Conservation (phyloP, 2,329 filamentous ascomycete species). For the Geosmithia morbida region DNA sequence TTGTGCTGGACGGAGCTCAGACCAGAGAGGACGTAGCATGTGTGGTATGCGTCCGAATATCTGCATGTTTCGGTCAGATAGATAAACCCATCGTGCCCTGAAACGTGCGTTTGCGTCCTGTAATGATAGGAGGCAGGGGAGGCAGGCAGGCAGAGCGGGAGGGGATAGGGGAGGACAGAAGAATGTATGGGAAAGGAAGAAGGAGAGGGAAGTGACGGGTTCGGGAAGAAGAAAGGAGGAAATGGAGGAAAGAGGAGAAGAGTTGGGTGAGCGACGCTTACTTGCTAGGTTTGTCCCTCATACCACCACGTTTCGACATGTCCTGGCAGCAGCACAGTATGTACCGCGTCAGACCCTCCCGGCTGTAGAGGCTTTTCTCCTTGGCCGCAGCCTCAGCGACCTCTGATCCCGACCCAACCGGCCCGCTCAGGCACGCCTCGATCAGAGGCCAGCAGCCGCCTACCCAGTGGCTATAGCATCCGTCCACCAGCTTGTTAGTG, state of each 20-base stretch:
- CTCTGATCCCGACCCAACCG: slow-evolving; percentile 10
- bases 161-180: background rate
- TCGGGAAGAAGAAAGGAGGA: background rate
- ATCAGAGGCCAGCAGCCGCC: slow-evolving; percentile 89
- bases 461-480: slow-evolving; percentile 97
- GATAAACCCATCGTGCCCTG: too few relatives aligned
- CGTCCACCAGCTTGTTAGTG: slow-evolving; percentile 95
- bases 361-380: slow-evolving; percentile 51
- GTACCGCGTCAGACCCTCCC: slow-evolving; percentile 76
- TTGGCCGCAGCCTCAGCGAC: slow-evolving; percentile 11
- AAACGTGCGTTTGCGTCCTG: too few relatives aligned
- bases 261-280: slow-evolving; percentile 25
- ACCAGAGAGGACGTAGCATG: slow-evolving; percentile 80
- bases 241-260: background rate
- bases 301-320: slow-evolving; percentile 52
- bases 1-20: slow-evolving; percentile 69
- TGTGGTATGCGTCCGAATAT: slow-evolving; percentile 77
- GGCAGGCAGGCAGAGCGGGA: too few relatives aligned
- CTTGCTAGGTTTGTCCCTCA: slow-evolving; percentile 90
- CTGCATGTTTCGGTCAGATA: slow-evolving; percentile 33
- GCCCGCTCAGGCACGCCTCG: slow-evolving; percentile 58
- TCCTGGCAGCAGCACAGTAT: slow-evolving; percentile 83
- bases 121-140: too few relatives aligned
- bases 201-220: slow-evolving; percentile 2
- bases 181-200: slow-evolving; percentile 1